Base-by-base conservation (phyloP, 73 alveolate genomes). In the Blepharisma stoltei region DNA sequence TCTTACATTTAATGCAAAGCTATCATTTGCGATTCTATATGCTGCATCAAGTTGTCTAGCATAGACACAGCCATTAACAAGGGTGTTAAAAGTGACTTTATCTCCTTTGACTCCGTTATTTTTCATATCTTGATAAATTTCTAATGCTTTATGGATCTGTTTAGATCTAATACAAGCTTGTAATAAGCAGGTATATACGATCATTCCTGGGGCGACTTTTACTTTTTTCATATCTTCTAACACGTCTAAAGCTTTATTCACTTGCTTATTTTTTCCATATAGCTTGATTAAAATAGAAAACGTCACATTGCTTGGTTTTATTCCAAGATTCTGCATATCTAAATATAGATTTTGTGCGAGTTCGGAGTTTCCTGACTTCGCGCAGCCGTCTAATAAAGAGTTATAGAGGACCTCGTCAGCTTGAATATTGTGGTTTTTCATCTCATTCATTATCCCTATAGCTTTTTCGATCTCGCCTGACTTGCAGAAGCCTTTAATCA, bases 321-420 rank as follows among this genome's bases (percentile, higher is more conserved):
- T 93, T 70, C 81, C 80, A 67, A 87, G 84, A 37, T 49, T 81
- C 82, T 82, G 78, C 93, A 94, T 92, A 70, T 89, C 83, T 38
- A 78, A 68, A 80, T 86, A 92, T 44, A 92, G 94, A 71, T 91
- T 93, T 76, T 87, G 78, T 27, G 97, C 98, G 78, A 92, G 86
- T 27, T 94, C 96, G 50, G 77, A 73, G 65, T 92, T 89, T 45
- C 87, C 86, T 69, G 91, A 83, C 68, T 92, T 94, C 73, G 92
- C 94, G 86, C 99, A 94, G 45, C 99, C 99, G 86, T 94, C 97
- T 6, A 94, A 78, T 50, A 94, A 84, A 47, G 96, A 83, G 81
- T 94, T 94, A 60, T 82, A 92, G 67, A 94, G 86, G 27, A 94
- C 97, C 70, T 94, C 97, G 79, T 94, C 99, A 6, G 97, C 94